These are phyloP conservation scores for Pyrenophora graminea DNA, from an alignment of 2,329 filamentous ascomycete species.

Conservation along the genomic window DNA sequence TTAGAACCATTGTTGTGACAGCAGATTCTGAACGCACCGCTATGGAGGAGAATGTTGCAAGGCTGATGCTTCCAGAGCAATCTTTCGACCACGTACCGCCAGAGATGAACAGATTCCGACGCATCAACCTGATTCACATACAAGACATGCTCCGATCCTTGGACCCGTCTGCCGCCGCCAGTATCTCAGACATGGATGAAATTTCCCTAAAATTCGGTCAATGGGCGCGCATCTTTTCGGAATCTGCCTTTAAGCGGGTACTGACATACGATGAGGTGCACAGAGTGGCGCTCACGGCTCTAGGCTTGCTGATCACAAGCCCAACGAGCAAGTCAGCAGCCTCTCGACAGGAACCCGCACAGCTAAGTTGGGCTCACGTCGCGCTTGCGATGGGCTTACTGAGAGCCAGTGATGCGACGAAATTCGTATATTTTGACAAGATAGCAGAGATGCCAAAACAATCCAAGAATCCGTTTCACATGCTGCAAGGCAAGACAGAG, in stretches of 20 bases:
- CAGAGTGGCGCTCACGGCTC: conserved; percentile 59
- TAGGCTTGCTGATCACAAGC: conserved; percentile 48
- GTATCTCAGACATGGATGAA: conserved; percentile 31
- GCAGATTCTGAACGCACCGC: conserved; percentile 18
- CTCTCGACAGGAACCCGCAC: conserved; percentile 7
- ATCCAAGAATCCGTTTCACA: conserved; percentile 8
- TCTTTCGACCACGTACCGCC: conserved; percentile 14
- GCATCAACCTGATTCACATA: conserved; percentile 68
- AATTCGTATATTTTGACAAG: conserved; percentile 46
- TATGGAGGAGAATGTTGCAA: conserved; percentile 18
- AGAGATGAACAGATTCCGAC: conserved; percentile 37
- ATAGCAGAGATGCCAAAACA: conserved; percentile 9
- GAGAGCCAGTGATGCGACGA: conserved; percentile 53
- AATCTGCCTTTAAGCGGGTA: conserved; percentile 51
- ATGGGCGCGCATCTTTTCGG: conserved; percentile 31
- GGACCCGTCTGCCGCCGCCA: conserved; percentile 39
- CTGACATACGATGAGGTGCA: conserved; percentile 66
- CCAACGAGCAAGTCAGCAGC: conserved; percentile 6
- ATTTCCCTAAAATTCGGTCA: conserved; percentile 20
- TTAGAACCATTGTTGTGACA: conserved; percentile 43
- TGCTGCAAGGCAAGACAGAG: conserved; percentile 3
- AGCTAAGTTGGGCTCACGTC: conserved; percentile 49
- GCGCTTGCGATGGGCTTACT: conserved; percentile 50
- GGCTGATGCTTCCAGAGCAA: conserved; percentile 7
- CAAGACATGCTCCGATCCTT: conserved; percentile 63